Conservation (phyloP, 2,329 filamentous ascomycete genomes). For the Madurella fahalii region DNA sequence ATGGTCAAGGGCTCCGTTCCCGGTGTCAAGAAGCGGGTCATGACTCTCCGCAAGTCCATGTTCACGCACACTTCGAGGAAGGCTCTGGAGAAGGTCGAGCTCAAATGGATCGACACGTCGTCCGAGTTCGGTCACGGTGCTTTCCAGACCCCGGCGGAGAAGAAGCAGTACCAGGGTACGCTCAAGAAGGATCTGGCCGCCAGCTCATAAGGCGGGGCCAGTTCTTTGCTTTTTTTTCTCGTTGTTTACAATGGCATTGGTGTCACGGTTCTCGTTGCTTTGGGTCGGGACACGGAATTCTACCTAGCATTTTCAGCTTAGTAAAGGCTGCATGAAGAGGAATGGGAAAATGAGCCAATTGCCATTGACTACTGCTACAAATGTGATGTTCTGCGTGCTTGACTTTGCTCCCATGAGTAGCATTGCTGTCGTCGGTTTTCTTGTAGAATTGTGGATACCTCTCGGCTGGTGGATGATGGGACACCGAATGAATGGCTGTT, state of each 20-base stretch:
- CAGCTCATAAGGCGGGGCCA: constrained; percentile 37
- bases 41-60: constrained; percentile 98
- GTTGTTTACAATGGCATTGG: constrained; percentile 51
- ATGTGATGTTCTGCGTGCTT: neutral
- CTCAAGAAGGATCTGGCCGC: constrained; percentile 91
- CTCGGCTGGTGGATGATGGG: too few relatives aligned
- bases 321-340: constrained; percentile 27
- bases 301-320: constrained; percentile 28
- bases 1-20: constrained; percentile 96
- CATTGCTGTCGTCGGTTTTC: neutral
- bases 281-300: constrained; percentile 25
- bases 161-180: constrained; percentile 94
- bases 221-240: constrained; percentile 27
- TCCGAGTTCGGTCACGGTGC: constrained; percentile 99
- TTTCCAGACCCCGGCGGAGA: constrained; percentile 98
- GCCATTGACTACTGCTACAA: constrained; percentile 17
- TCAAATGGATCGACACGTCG: constrained; percentile 99
- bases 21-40: constrained; percentile 98
- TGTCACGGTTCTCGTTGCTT: constrained; percentile 42
- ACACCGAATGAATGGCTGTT: constrained; percentile 2
- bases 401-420: neutral
- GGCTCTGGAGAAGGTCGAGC: constrained; percentile 97
- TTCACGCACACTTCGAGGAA: constrained; percentile 94
- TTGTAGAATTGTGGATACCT: neutral
- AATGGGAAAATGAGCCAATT: constrained; percentile 31